Percentiles rank a stretch among this genome's conserved stretches.
Evolutionary conservation across 345 rosid genomes (phyloP).

Genomic region (Linum trigynum): DNA sequence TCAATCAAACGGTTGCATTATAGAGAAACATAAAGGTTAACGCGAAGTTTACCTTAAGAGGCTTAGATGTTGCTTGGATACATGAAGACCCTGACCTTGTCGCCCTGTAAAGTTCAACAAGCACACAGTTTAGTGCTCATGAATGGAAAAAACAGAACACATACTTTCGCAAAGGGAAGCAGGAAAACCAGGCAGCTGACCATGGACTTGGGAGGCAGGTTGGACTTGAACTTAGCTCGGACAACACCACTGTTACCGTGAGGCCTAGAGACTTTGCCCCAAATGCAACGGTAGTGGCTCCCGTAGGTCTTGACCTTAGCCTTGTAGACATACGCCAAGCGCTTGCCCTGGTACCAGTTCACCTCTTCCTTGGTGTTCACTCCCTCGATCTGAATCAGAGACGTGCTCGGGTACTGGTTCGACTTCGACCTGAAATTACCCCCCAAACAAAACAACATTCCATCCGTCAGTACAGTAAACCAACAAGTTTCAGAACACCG

Average conservation of each 20-base stretch:
- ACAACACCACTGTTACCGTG: conserved; percentile 24
- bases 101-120: background rate
- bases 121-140: background rate
- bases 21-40: too few relatives aligned
- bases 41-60: too few relatives aligned
- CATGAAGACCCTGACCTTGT: background rate
- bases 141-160: background rate
- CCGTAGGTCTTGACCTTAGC: conserved; percentile 22
- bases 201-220: conserved; percentile 24
- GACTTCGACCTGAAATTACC: conserved; percentile 17
- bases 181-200: background rate
- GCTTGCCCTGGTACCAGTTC: conserved; percentile 19
- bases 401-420: conserved; percentile 23
- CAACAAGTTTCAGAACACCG: too few relatives aligned
- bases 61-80: background rate
- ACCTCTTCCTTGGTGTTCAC: conserved; percentile 25
- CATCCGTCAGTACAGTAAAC: background rate
- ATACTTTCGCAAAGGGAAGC: background rate
- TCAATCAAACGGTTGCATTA: too few relatives aligned
- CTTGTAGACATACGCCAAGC: conserved; percentile 22
- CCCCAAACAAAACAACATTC: background rate
- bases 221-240: conserved; percentile 22
- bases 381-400: conserved; percentile 24
- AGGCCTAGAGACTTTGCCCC: conserved; percentile 23
- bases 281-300: conserved; percentile 23